Evolutionary conservation across 2,329 filamentous ascomycete species (phyloP), one percentile per base, ranked within the genome.

Genomic region (Trichophyton rubrum): DNA sequence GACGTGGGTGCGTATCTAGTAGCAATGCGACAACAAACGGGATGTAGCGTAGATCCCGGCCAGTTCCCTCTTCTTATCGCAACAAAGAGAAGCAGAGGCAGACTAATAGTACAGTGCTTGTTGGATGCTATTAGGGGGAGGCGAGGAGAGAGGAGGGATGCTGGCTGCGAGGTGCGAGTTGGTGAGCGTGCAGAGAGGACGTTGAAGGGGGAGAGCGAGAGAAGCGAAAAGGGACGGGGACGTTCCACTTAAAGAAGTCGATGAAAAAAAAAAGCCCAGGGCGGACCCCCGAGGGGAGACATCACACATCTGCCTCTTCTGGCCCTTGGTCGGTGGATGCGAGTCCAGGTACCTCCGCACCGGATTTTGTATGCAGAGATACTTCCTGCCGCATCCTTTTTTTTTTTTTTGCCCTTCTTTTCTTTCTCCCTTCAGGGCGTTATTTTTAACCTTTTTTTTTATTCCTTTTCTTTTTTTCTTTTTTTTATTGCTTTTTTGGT

Each of bases 151-250:
- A 13, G 51, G 17, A 38, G 33, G 9, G 51, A 56, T 3, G 40
- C n/a, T 43, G n/a, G 15, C 9, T 38, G 33, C n/a, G 40, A n/a
- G 40, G 27, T 40, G 35, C 13, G 35, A 15, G 13, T 3, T n/a
- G 15, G 13, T 43, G 13, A n/a, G 40, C 15, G 40, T 43, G 40
- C 6, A 17, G 15, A 20, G n/a, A 7, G n/a, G 40, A 43, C 40
- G 40, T 43, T 43, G 40, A 43, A 43, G 40, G 40, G 40, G 38
- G 20, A 15, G 11, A 17, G 55, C 15, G 55, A 57, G 55, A 57
- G 55, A 57, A 41, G 55, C 30, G 55, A 57, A 57, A 43, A 38
- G 15, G 55, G 49, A 53, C 49, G 49, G 49, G 49, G 49, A 53
- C 45, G 49, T 53, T 53, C 49, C 49, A 53, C 49, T 53, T 53